phyloP scores from a whole-genome alignment of 257 asterid genomes.

The Solanum pennellii region DNA sequence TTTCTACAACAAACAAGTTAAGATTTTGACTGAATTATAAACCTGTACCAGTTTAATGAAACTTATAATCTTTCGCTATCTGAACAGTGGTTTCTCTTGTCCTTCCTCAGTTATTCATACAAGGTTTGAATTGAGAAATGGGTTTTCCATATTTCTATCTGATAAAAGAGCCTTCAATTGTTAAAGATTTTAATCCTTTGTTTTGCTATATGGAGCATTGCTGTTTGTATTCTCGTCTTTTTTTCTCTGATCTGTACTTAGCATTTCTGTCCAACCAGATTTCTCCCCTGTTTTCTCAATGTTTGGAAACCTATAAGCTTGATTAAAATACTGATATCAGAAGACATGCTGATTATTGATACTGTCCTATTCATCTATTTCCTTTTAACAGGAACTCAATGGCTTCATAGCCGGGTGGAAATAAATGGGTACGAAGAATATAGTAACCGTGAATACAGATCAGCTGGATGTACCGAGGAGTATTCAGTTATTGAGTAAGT shows the following conservation, averaged over 20 bases:
- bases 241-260: neutral
- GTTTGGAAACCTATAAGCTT: neutral
- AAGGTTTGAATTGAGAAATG: neutral
- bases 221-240: neutral
- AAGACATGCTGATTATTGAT: neutral
- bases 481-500: slow-evolving; percentile 78
- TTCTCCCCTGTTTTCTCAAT: neutral
- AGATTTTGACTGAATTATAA: neutral
- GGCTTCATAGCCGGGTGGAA: slow-evolving; percentile 94
- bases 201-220: neutral
- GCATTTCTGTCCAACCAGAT: neutral
- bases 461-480: slow-evolving; percentile 92
- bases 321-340: neutral
- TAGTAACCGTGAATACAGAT: slow-evolving; percentile 69
- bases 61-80: neutral
- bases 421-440: slow-evolving; percentile 88
- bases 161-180: neutral
- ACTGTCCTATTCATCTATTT: neutral
- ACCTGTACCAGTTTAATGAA: neutral
- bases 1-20: neutral
- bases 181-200: neutral
- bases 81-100: neutral
- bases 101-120: neutral
- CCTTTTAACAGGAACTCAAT: slow-evolving; percentile 64
- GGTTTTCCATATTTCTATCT: neutral